These are phyloP conservation scores for Paraleonurus japonicus DNA, from an alignment of 257 asterid species.

Conservation along the genomic window DNA sequence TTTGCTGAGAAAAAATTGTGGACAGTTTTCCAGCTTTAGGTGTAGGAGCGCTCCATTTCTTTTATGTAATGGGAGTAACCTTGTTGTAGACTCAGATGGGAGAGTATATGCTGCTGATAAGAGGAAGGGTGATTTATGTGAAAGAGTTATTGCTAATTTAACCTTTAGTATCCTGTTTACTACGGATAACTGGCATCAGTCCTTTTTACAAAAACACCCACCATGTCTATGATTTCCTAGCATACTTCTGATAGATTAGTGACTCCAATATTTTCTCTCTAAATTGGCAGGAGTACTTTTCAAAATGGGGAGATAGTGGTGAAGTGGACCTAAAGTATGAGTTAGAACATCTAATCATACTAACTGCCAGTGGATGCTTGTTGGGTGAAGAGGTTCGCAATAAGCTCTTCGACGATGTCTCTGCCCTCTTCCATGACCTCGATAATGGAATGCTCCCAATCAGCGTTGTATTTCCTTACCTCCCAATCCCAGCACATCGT, in stretches of 20 bases:
- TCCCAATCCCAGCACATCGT: constrained; percentile 87
- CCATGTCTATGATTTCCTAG: not conserved
- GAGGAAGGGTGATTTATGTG: not conserved
- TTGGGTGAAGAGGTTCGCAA: constrained; percentile 93
- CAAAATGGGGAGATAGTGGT: constrained; percentile 95
- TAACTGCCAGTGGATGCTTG: constrained; percentile 90
- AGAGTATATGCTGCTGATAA: not conserved
- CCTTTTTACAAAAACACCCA: not conserved
- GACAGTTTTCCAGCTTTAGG: not conserved
- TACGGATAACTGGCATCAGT: not conserved
- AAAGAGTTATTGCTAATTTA: not conserved
- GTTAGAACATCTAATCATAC: constrained; percentile 83
- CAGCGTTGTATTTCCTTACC: constrained; percentile 88
- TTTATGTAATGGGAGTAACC: not conserved
- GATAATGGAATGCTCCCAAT: constrained; percentile 95
- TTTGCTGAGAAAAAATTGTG: not conserved
- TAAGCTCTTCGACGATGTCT: constrained; percentile 85
- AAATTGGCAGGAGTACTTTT: constrained; percentile 66
- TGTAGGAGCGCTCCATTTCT: not conserved
- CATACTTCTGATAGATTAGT: not conserved
- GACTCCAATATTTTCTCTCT: constrained; percentile 8
- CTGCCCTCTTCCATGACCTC: constrained; percentile 94
- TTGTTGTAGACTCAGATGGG: not conserved
- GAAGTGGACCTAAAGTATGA: constrained; percentile 89
- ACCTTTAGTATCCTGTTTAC: not conserved